phyloP scores from a whole-genome alignment of 345 rosid genomes.

The Garcia nutans region DNA sequence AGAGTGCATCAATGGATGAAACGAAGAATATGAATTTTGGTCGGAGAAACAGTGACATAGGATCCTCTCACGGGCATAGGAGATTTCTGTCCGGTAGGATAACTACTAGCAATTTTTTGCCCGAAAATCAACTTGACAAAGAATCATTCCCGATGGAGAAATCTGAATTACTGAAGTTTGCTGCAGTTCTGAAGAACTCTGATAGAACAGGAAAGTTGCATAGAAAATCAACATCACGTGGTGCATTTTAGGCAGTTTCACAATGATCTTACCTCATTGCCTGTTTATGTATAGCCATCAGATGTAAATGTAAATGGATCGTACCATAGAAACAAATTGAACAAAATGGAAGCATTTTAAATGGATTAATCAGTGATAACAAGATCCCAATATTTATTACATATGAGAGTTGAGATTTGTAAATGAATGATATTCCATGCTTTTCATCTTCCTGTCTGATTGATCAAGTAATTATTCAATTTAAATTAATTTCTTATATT shows the following conservation, averaged over 20 bases:
- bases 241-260: slow-evolving; percentile 17
- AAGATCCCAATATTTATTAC: background rate
- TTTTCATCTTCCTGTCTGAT: background rate
- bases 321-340: slow-evolving; percentile 2
- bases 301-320: background rate
- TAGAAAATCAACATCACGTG: slow-evolving; percentile 47
- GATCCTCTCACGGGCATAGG: slow-evolving; percentile 23
- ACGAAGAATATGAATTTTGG: slow-evolving; percentile 26
- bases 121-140: slow-evolving; percentile 15
- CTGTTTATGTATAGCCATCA: background rate
- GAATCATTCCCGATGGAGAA: slow-evolving; percentile 20
- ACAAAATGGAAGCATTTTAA: background rate
- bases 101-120: slow-evolving; percentile 13
- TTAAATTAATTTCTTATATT: background rate
- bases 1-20: slow-evolving; percentile 37
- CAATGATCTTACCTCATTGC: slow-evolving; percentile 9
- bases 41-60: slow-evolving; percentile 31
- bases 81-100: slow-evolving; percentile 22
- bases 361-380: background rate
- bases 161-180: slow-evolving; percentile 58
- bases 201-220: slow-evolving; percentile 23
- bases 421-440: background rate
- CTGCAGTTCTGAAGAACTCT: slow-evolving; percentile 52
- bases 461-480: no score
- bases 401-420: background rate